Evolutionary conservation across 2,329 filamentous ascomycete genomes (phyloP), one percentile per base, ranked within the genome.

Genomic region (Talaromyces sp.): DNA sequence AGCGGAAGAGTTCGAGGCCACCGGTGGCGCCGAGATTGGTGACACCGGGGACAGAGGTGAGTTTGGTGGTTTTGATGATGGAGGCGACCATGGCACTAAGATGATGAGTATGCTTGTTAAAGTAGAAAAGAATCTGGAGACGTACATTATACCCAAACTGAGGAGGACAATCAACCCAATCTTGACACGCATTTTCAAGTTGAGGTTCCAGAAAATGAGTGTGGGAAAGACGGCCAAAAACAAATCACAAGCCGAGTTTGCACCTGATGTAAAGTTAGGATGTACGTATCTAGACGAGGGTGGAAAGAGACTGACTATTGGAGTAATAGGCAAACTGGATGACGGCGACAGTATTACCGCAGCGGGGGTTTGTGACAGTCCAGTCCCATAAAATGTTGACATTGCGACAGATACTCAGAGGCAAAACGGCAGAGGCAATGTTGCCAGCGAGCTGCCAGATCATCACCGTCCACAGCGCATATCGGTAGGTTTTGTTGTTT

Each of bases 151-250:
- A 1, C 75, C 75, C 43, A 76, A 64, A 9, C 74, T 70, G 10
- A 77, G 67, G 1, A 76, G 66, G 24, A 64, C 39, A 1, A 74
- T 69, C 47, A 77, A 54, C 9, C 71, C 71, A 11, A 77, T 33
- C 57, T 76, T 77, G 37, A 75, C 71, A 13, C 67, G 64, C 11
- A 69, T 22, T n/a, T 70, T 69, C 50, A 78, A 39, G 13, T 76
- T 74, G 35, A 78, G 65, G 43, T 69, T 73, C 75, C 75, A 76
- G 52, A 76, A 73, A 22, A 75, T 69, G 22, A 62, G 70, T 3
- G 71, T 71, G 1, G 72, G 71, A 35, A 74, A 74, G 0, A 71
- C 59, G 0, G 72, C 71, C n/a, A 75, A 69, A n/a, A 72, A 74
- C 10, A 76, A 69, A 45, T 76, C 74, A 8, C 72, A 72, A 13